Evolutionary conservation across 2,329 filamentous ascomycete species (phyloP).

Genomic region (Penicillium brevicompactum): DNA sequence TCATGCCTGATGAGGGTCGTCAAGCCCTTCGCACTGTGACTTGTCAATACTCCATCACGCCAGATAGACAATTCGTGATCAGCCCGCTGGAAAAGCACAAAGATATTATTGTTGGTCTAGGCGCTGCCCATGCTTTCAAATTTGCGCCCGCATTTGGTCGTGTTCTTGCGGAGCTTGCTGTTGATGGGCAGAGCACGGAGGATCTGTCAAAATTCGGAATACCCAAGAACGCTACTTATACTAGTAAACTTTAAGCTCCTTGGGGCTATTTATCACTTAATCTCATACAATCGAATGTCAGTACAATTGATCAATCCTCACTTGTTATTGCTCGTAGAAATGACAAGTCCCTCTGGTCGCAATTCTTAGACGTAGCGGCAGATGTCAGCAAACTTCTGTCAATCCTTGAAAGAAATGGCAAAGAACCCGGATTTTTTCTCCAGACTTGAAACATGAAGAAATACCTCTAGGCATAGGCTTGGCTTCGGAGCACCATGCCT

Average conservation of each 20-base stretch:
- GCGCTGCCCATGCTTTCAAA: slow-evolving; percentile 30
- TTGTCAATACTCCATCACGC: slow-evolving; percentile 33
- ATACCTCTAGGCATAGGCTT: too few relatives aligned
- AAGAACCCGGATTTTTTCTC: too few relatives aligned
- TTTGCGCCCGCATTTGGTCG: slow-evolving; percentile 30
- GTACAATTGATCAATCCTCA: too few relatives aligned
- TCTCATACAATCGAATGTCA: too few relatives aligned
- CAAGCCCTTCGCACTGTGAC: slow-evolving; percentile 29
- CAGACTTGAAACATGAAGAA: too few relatives aligned
- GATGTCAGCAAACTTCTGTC: too few relatives aligned
- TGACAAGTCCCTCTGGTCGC: too few relatives aligned
- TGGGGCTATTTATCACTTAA: too few relatives aligned
- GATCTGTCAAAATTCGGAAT: slow-evolving; percentile 29
- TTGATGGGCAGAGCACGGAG: slow-evolving; percentile 26
- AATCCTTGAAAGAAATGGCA: too few relatives aligned
- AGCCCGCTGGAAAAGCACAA: slow-evolving; percentile 25
- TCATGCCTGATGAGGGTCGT: slow-evolving; percentile 26
- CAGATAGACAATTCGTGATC: slow-evolving; percentile 31
- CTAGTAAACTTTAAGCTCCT: slow-evolving; percentile 12
- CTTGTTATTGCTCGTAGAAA: not conserved
- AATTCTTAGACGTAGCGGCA: too few relatives aligned
- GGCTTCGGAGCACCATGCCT: too few relatives aligned
- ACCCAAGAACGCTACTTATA: slow-evolving; percentile 8
- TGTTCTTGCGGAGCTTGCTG: slow-evolving; percentile 26
- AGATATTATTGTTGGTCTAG: slow-evolving; percentile 26